These are phyloP conservation scores for Peziza echinospora DNA, from an alignment of 495 filamentous ascomycete species.

Conservation along the genomic window DNA sequence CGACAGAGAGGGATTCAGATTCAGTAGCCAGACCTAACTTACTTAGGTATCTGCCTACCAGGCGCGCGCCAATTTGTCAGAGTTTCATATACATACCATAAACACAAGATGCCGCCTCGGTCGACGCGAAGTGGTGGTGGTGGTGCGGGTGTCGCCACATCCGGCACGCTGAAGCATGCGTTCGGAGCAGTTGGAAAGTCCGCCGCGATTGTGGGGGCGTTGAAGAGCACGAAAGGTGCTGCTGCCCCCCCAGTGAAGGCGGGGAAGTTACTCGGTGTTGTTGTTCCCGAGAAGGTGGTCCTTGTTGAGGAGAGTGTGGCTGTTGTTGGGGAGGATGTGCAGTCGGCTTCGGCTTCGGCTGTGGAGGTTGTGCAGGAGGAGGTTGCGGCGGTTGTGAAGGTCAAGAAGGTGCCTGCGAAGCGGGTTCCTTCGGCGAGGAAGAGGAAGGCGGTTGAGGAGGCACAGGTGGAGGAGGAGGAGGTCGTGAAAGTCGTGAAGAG, in stretches of 20 bases:
- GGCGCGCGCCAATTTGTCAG: too few relatives aligned
- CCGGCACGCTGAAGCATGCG: background rate
- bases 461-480: background rate
- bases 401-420: slow-evolving; percentile 29
- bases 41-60: too few relatives aligned
- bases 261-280: background rate
- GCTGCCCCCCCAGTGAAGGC: background rate
- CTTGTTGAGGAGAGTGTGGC: background rate
- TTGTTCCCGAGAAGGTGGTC: slow-evolving; percentile 22
- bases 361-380: background rate
- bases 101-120: too few relatives aligned
- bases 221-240: background rate
- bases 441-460: slow-evolving; percentile 3
- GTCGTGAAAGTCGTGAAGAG: slow-evolving; percentile 3
- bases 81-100: too few relatives aligned
- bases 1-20: too few relatives aligned
- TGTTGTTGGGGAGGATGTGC: background rate
- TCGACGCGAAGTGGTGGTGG: background rate
- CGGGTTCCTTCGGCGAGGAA: slow-evolving; percentile 23
- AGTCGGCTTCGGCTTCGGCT: background rate
- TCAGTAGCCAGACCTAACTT: too few relatives aligned
- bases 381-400: slow-evolving; percentile 19
- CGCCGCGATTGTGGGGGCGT: too few relatives aligned
- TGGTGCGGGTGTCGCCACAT: too few relatives aligned
- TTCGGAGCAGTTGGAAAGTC: background rate